Percentiles rank a stretch among this genome's conserved stretches.
Conservation (phyloP, 1,284 basidiomycete species). For the Naganishia sp. region DNA sequence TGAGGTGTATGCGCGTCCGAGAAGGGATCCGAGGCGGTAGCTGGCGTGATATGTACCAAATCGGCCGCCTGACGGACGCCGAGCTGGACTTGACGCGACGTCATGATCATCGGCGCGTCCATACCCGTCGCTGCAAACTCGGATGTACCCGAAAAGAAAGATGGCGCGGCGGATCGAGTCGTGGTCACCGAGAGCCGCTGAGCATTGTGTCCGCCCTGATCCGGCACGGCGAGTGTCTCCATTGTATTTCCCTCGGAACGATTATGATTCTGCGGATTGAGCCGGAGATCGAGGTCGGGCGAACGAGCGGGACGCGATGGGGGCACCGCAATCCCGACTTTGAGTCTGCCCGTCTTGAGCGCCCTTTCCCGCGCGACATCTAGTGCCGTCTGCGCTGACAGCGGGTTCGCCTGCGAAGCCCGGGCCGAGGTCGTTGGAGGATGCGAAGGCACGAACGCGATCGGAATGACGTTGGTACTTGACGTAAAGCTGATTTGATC, state of each 20-base stretch:
- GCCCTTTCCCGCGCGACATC: slow-evolving; percentile 46
- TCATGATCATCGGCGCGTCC: slow-evolving; percentile 54
- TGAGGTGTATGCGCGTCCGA: background rate
- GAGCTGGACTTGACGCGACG: slow-evolving; percentile 50
- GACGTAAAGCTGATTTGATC: slow-evolving; percentile 38
- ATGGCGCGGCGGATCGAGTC: slow-evolving; percentile 42
- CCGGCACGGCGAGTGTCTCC: slow-evolving; percentile 23
- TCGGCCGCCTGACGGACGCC: slow-evolving; percentile 52
- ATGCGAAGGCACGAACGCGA: slow-evolving; percentile 51
- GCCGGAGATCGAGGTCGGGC: slow-evolving; percentile 51
- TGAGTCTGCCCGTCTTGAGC: slow-evolving; percentile 35
- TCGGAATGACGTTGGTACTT: slow-evolving; percentile 52
- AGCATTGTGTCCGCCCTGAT: slow-evolving; percentile 8
- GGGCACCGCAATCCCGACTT: slow-evolving; percentile 22
- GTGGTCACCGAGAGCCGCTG: slow-evolving; percentile 43
- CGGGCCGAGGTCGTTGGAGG: slow-evolving; percentile 9
- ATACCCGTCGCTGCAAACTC: slow-evolving; percentile 44
- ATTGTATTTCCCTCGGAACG: slow-evolving; percentile 12
- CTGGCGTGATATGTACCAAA: slow-evolving; percentile 44
- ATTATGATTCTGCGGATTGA: slow-evolving; percentile 36
- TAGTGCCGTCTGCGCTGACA: slow-evolving; percentile 13
- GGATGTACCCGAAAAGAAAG: slow-evolving; percentile 49
- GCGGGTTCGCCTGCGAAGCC: background rate
- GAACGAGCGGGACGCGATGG: slow-evolving; percentile 51
- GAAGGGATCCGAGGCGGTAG: slow-evolving; percentile 1